A percentile compares a stretch with the other conserved stretches of the same genome.
Evolutionary conservation across 31 red algal species (phyloP).

Genomic region (Asparagopsis taxiformis): DNA sequence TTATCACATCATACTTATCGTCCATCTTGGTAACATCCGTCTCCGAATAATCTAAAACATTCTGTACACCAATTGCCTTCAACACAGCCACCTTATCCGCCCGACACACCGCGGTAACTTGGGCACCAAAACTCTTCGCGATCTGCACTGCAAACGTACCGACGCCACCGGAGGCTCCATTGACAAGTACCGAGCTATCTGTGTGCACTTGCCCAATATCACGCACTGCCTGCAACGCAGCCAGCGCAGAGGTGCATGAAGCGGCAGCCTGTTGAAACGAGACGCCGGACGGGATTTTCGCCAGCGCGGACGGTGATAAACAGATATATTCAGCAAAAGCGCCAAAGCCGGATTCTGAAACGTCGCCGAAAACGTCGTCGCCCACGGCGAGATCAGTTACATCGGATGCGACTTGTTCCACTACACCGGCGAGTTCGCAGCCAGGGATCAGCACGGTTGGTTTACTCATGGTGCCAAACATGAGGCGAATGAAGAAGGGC

Average conservation of each 20-base stretch:
- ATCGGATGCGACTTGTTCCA: slow-evolving; percentile 5
- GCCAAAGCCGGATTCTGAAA: slow-evolving; percentile 5
- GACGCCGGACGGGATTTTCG: slow-evolving; percentile 4
- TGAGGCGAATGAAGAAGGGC: slow-evolving; percentile 22
- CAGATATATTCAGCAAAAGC: slow-evolving; percentile 40
- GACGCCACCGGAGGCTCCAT: slow-evolving; percentile 57
- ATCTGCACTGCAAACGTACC: slow-evolving; percentile 48
- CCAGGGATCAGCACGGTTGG: slow-evolving; percentile 27
- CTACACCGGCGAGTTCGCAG: slow-evolving; percentile 14
- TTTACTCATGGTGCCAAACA: slow-evolving; percentile 15
- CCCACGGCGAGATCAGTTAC: slow-evolving; percentile 21
- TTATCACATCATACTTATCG: slow-evolving; percentile 33
- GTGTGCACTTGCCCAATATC: slow-evolving; percentile 17
- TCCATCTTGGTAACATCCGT: slow-evolving; percentile 12
- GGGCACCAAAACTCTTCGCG: slow-evolving; percentile 34
- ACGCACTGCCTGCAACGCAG: slow-evolving; percentile 25
- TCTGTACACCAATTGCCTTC: slow-evolving; percentile 15
- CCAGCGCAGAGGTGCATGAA: slow-evolving; percentile 1
- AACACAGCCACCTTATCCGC: slow-evolving; percentile 15
- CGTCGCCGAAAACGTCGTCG: slow-evolving; percentile 30
- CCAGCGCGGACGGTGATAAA: not conserved
- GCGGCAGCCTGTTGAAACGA: slow-evolving; percentile 28
- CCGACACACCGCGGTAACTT: slow-evolving; percentile 36
- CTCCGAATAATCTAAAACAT: slow-evolving; percentile 32
- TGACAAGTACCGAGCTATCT: slow-evolving; percentile 30